Evolutionary conservation across 2,329 filamentous ascomycete species (phyloP).

Genomic region (Colletotrichum incanum): DNA sequence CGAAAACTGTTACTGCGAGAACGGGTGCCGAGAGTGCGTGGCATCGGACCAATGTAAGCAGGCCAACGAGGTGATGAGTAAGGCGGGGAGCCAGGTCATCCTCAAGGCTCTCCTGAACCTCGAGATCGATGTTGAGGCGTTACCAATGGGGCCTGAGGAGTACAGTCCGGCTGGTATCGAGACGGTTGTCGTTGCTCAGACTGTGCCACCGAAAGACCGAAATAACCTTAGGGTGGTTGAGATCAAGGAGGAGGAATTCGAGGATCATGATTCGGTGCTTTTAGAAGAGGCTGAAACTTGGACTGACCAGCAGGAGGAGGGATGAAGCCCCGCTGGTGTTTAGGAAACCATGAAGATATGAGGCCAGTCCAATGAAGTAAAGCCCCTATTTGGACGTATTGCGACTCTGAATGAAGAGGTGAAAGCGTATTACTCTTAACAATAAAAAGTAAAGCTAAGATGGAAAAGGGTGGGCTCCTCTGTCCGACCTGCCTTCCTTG

Average conservation of each 20-base stretch:
- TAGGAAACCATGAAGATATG: not conserved
- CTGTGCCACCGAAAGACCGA: conserved; percentile 66
- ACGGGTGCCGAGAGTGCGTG: conserved; percentile 93
- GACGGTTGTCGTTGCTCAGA: conserved; percentile 82
- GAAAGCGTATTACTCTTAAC: not conserved
- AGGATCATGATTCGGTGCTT: conserved; percentile 21
- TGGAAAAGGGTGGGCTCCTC: not conserved
- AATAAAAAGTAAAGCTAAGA: not conserved
- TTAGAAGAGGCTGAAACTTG: conserved; percentile 25
- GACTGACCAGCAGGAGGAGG: not conserved
- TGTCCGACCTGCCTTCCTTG: not conserved
- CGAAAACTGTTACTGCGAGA: conserved; percentile 80
- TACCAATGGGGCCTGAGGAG: conserved; percentile 89
- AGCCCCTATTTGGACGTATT: not conserved
- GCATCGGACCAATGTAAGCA: conserved; percentile 88
- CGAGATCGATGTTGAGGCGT: conserved; percentile 84
- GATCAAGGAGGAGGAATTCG: conserved; percentile 43
- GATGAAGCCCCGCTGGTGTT: not conserved
- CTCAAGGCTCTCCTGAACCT: conserved; percentile 81
- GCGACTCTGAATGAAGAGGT: not conserved
- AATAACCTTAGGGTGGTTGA: conserved; percentile 19
- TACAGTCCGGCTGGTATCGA: conserved; percentile 81
- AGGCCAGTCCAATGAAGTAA: not conserved
- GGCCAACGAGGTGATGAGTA: conserved; percentile 93
- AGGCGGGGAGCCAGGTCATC: conserved; percentile 87